Conservation (phyloP, 805 yeast genomes). For the fission yeast (Schizosaccharomyces pombe) region DNA sequence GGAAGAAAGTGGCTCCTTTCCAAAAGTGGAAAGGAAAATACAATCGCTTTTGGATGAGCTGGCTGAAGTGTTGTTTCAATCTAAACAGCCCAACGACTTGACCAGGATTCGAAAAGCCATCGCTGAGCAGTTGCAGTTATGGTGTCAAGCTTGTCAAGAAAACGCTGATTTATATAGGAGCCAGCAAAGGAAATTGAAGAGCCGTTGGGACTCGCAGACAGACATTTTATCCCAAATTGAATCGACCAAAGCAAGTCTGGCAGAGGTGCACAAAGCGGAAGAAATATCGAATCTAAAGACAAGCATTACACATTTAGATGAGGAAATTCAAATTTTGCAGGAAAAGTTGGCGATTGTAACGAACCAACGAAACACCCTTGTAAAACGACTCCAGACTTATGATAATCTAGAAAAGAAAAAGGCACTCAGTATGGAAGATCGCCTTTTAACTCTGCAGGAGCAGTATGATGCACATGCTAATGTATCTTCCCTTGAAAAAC, state of each 20-base stretch:
- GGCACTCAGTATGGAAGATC: not conserved
- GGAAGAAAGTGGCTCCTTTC: not conserved
- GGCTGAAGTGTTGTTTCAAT: not conserved
- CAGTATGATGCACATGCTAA: not conserved
- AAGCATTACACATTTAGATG: not conserved
- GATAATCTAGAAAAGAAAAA: not conserved
- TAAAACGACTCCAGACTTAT: not conserved
- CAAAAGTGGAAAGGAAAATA: not conserved
- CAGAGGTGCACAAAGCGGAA: not conserved
- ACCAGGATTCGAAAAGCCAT: not conserved
- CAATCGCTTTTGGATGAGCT: not conserved
- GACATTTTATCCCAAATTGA: not conserved
- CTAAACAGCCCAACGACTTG: not conserved
- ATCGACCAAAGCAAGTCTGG: not conserved
- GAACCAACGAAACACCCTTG: not conserved
- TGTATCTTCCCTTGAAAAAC: not conserved
- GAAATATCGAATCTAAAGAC: not conserved
- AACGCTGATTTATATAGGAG: not conserved
- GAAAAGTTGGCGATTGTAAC: not conserved
- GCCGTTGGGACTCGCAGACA: not conserved
- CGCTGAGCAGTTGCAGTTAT: not conserved
- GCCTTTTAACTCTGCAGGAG: not conserved
- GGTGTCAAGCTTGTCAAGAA: not conserved
- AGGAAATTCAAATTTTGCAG: not conserved
- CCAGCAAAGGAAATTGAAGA: not conserved